phyloP scores from a whole-genome alignment of 129 eudicot species.

The Arctium lappa region DNA sequence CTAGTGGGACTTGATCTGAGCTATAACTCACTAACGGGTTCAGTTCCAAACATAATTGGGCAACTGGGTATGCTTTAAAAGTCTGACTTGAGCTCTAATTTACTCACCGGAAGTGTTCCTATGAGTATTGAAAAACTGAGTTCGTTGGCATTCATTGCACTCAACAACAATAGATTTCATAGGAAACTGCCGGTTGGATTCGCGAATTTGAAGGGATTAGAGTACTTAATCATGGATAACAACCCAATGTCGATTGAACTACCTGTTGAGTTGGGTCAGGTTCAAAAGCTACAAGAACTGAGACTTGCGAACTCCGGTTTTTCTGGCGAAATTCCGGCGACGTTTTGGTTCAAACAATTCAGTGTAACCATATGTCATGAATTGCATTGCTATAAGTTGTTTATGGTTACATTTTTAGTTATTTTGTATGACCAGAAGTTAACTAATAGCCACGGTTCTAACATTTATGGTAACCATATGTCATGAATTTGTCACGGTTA shows the following conservation, averaged over 20 bases:
- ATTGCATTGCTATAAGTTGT: too few relatives aligned
- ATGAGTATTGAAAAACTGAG: slow-evolving; percentile 34
- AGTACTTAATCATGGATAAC: too few relatives aligned
- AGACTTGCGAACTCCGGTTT: slow-evolving; percentile 60
- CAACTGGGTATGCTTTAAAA: slow-evolving; percentile 64
- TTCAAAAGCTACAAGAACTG: slow-evolving; percentile 68
- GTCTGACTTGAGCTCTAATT: slow-evolving; percentile 77
- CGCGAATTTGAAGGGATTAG: too few relatives aligned
- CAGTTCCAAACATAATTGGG: slow-evolving; percentile 51
- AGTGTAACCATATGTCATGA: too few relatives aligned
- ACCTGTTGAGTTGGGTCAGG: slow-evolving; percentile 45
- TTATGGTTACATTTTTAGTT: too few relatives aligned
- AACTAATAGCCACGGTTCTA: too few relatives aligned
- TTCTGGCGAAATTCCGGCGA: slow-evolving; percentile 61
- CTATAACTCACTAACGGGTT: slow-evolving; percentile 54
- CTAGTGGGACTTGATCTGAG: slow-evolving; percentile 76
- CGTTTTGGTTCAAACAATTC: too few relatives aligned
- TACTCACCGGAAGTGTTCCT: too few relatives aligned
- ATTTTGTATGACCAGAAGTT: too few relatives aligned
- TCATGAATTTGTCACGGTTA: too few relatives aligned
- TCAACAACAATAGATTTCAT: slow-evolving; percentile 51
- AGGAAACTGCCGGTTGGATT: slow-evolving; percentile 55
- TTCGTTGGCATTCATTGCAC: slow-evolving; percentile 55
- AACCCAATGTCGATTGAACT: too few relatives aligned
- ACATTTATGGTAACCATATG: too few relatives aligned